These are phyloP conservation scores for Corrigiola litoralis DNA, from an alignment of 179 eudicot genomes.

Conservation along the genomic window DNA sequence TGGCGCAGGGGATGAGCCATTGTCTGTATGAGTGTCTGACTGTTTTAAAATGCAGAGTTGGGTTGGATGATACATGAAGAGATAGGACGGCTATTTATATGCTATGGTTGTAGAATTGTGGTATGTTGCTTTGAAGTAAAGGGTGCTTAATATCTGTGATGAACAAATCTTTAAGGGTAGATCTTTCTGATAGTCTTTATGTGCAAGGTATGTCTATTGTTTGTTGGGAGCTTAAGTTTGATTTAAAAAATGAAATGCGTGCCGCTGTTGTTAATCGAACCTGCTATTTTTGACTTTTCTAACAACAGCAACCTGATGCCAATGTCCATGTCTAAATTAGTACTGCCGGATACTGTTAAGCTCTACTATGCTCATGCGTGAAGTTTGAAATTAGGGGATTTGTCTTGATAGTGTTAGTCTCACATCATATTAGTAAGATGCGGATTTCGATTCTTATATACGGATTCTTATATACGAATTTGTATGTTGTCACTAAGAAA, in stretches of 20 bases:
- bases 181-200: conserved; percentile 16
- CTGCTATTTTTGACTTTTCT: not conserved
- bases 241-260: conserved; percentile 4
- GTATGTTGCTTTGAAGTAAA: conserved; percentile 32
- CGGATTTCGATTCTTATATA: too few species aligned
- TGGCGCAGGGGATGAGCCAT: conserved; percentile 14
- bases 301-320: too few species aligned
- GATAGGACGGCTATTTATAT: conserved; percentile 22
- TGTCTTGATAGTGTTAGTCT: too few species aligned
- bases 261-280: too few species aligned
- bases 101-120: conserved; percentile 10
- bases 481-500: too few species aligned
- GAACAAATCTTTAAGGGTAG: conserved; percentile 31
- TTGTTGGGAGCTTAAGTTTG: conserved; percentile 13
- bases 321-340: too few species aligned
- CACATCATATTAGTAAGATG: too few species aligned
- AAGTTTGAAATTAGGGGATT: too few species aligned
- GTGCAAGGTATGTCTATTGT: conserved; percentile 16
- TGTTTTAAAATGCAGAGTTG: not conserved
- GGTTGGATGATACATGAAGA: conserved; percentile 1
- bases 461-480: too few species aligned
- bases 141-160: conserved; percentile 23
- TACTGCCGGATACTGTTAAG: too few species aligned
- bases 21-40: not conserved
- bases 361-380: too few species aligned